Conservation (phyloP, 768 basidiomycete genomes). For the Tubosaeta sp. region DNA sequence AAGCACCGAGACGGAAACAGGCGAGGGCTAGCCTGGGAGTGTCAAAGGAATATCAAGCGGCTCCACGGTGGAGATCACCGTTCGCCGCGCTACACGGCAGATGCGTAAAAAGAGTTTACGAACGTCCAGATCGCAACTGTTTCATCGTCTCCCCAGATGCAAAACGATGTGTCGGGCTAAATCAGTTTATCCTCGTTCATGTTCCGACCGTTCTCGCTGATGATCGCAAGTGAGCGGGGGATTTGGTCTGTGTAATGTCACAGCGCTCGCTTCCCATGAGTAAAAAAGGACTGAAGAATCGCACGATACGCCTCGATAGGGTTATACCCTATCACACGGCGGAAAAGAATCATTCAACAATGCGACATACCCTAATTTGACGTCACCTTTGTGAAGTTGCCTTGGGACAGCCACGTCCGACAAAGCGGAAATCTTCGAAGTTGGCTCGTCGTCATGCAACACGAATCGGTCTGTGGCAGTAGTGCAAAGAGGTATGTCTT, state of each 20-base stretch:
- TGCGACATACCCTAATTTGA: background rate
- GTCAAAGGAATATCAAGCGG: background rate
- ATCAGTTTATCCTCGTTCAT: no score
- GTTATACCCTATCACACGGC: background rate
- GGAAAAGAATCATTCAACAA: background rate
- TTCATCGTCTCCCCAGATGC: background rate
- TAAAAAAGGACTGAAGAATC: background rate
- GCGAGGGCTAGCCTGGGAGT: background rate
- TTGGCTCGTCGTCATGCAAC: background rate
- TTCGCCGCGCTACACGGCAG: background rate
- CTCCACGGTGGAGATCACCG: constrained; percentile 2
- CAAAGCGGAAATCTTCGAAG: background rate
- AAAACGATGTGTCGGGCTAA: background rate
- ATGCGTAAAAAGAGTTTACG: background rate
- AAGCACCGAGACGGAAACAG: background rate
- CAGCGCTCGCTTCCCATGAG: background rate
- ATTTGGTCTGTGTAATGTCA: constrained; percentile 4
- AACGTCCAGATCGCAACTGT: background rate
- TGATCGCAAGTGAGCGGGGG: no score
- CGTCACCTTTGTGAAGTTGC: background rate
- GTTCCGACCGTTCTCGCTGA: no score
- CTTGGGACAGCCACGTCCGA: background rate
- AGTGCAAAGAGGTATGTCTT: background rate
- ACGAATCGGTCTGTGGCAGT: background rate
- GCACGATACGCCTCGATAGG: background rate